These are phyloP conservation scores for Podochytrium sp. DNA, from an alignment of 192 early-diverging fungal genomes.

Conservation along the genomic window DNA sequence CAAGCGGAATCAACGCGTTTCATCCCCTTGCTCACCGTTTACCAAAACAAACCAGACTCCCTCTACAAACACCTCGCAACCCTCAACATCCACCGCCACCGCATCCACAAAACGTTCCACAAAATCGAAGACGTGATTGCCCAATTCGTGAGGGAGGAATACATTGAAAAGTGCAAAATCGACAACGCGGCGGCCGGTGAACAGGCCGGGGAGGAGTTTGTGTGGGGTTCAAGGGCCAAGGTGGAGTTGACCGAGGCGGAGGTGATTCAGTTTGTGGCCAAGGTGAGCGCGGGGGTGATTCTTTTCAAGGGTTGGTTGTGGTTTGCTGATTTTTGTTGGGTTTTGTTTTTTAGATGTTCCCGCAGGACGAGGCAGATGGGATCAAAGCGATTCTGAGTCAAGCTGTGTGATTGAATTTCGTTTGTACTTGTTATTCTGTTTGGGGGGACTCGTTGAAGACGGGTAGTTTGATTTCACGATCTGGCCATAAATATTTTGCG, in stretches of 20 bases:
- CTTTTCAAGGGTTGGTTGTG: no score
- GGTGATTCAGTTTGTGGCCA: slow-evolving; percentile 7
- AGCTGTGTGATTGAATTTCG: no score
- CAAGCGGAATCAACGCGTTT: no score
- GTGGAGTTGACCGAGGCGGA: slow-evolving; percentile 25
- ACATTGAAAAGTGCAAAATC: slow-evolving; percentile 10
- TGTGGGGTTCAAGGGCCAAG: slow-evolving; percentile 32
- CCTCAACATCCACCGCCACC: neutral
- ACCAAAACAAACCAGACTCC: neutral
- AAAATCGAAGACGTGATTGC: slow-evolving; percentile 32
- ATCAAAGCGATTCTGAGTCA: no score
- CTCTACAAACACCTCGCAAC: slow-evolving; percentile 21
- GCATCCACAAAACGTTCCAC: neutral
- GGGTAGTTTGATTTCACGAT: no score
- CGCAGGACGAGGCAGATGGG: no score
- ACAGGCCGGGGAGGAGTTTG: neutral
- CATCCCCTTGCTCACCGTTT: slow-evolving; percentile 23
- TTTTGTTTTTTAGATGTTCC: no score
- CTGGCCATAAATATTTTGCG: no score
- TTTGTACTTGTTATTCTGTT: no score
- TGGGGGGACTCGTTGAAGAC: no score
- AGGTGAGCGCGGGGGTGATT: no score
- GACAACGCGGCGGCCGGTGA: neutral
- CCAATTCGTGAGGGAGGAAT: slow-evolving; percentile 27
- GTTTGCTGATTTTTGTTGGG: no score